These are phyloP conservation scores for Blastocystis sp. DNA, from an alignment of 352 stramenopile genomes.

Conservation along the genomic window DNA sequence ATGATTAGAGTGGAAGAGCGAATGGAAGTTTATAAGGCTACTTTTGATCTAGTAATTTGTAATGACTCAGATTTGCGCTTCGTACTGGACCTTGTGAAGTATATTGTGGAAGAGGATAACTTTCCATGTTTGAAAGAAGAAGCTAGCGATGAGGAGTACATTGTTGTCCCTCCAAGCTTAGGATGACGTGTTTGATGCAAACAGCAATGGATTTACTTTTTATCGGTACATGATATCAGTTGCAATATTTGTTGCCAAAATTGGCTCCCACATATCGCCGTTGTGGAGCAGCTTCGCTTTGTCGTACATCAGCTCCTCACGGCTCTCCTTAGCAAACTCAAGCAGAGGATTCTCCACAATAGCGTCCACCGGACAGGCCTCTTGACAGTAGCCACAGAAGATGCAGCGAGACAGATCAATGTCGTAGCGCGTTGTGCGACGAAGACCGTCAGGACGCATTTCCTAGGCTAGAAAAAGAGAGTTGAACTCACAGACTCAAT, in stretches of 20 bases:
- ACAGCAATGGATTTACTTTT: neutral
- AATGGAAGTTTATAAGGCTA: neutral
- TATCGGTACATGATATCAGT: neutral
- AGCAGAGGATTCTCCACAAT: conserved; percentile 99
- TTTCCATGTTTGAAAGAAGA: conserved; percentile 3
- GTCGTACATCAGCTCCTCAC: conserved; percentile 98
- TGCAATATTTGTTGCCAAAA: conserved; percentile 96
- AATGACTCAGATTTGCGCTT: conserved; percentile 39
- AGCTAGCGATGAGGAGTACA: neutral
- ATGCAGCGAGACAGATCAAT: conserved; percentile 99
- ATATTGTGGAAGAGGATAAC: conserved; percentile 32
- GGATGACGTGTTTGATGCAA: neutral
- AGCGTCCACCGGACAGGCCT: conserved; percentile 93
- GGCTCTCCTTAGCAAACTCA: conserved; percentile 96
- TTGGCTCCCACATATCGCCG: conserved; percentile 98
- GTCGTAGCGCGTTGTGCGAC: conserved; percentile 96
- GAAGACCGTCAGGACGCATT: conserved; percentile 86
- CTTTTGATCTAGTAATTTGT: conserved; percentile 29
- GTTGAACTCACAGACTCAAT: conserved; percentile 84
- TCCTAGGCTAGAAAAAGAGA: conserved; percentile 68
- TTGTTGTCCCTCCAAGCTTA: conserved; percentile 16
- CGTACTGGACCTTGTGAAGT: conserved; percentile 3
- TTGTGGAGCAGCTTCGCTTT: conserved; percentile 99
- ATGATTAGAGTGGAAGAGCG: conserved; percentile 16
- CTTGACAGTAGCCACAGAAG: conserved; percentile 92